Evolutionary conservation across 495 filamentous ascomycete species (phyloP), one percentile per base, ranked within the genome.

Genomic region (Beverwykella pulmonaria): DNA sequence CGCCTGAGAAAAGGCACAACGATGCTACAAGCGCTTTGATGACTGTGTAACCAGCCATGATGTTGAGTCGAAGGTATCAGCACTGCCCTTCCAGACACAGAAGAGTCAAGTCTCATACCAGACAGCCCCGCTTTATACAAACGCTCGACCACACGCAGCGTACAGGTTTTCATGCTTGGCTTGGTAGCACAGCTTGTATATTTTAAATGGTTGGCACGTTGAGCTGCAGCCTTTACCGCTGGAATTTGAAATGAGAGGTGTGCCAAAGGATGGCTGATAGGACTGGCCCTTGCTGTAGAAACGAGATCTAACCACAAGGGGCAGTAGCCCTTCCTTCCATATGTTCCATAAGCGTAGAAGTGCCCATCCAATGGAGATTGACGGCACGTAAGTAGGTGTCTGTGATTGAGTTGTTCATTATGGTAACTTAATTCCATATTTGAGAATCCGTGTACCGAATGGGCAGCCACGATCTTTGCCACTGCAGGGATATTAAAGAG

Each of bases 1-100:
- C 44, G 22, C 59, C 59, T 12, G 65, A 68, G 34, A 68, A 68
- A 17, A 68, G 39, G 58, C 59, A 63, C 53, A 68, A 32, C n/a
- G 65, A 63, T 26, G 65, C 65, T 44, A 56, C 52, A 46, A 68
- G 20, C 44, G 59, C 59, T n/a, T 57, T 63, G 32, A 63, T 23
- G 39, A 63, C 46, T 36, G 65, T 23, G 27, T 36, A 57, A 19
- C 65, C 59, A 26, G 41, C 65, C 65, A 68, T 68, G 46, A 39
- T 44, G 8, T 25, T 23, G 27, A 26, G 34, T 20, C 22, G 17
- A 1, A 36, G 23, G 50, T 46, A 41, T 14, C 29, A 22, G 19
- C 39, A 59, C 53, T 48, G 41, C 12, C 32, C 32, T 30, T 47
- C 29, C 7, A 39, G 30, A 60, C 32, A 48, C 41, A 68, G 39